Base-by-base conservation (phyloP, 2,329 filamentous ascomycete genomes). In the Cladosporium sp. region DNA sequence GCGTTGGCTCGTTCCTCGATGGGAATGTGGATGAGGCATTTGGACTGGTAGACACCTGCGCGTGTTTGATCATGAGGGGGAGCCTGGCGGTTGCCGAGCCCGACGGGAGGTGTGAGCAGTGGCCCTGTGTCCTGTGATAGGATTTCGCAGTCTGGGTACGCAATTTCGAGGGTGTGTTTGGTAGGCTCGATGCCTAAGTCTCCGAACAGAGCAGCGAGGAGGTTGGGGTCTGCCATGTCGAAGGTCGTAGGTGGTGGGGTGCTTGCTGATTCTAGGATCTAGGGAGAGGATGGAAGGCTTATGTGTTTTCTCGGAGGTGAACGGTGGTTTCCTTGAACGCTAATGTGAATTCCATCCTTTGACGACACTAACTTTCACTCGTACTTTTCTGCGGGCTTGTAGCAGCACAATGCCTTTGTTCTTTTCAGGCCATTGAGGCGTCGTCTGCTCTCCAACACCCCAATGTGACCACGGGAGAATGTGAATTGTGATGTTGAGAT, bases 1-100 rank as follows among this genome's bases (percentile, higher is more conserved):
- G n/a, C 18, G 10, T 39, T 43, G n/a, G 36, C 23, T 7, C 30
- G 28, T 16, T 28, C 18, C 21, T 36, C 10, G 13, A 36, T 54
- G 2, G 48, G 11, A 11, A 36, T 23, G 11, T 53, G 23, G 25
- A 64, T 13, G 5, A 28, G 25, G n/a, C 25, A 64, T 23, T 26
- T 13, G 11, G 61, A 56, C n/a, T 56, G 61, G 26, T 10, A 56
- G 39, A 64, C 48, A 8, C 61, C 61, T 7, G 48, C 23, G 11
- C 36, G 21, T 13, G 36, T n/a, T 13, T 56, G 54, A 13, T 64
- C 53, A 28, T 56, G 34, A n/a, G 61, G 61, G 1, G 61, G 61
- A 14, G 61, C 61, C 21, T 64, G 53, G 13, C 61, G 51, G 7
- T 3, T 34, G 23, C 8, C 10, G 10, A 64, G 21, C 14, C 51